Conservation (phyloP, 441 rosid species). For the Gossypium lobatum region DNA sequence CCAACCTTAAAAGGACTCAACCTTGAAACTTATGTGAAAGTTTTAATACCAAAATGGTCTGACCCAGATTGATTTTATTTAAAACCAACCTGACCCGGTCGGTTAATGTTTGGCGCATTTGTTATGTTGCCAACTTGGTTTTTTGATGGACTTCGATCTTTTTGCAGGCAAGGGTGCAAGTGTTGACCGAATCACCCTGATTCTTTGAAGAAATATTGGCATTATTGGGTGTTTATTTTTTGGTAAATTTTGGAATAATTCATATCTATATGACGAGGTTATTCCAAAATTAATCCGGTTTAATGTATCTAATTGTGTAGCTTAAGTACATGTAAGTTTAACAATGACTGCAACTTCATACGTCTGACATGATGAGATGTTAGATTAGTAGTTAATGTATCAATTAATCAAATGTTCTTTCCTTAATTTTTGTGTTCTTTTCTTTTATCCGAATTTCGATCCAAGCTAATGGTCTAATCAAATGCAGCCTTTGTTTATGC, state of each 20-base stretch:
- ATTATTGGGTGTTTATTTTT: not conserved
- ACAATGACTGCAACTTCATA: not conserved
- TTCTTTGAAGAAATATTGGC: not conserved
- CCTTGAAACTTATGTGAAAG: too few species aligned
- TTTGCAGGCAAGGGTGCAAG: not conserved
- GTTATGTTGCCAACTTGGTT: not conserved
- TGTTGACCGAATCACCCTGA: not conserved
- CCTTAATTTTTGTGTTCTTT: not conserved
- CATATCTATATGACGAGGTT: not conserved
- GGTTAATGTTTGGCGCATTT: too few species aligned
- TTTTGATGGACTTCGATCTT: conserved; percentile 4
- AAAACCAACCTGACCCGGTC: too few species aligned
- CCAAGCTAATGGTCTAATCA: not conserved
- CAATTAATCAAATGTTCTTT: not conserved
- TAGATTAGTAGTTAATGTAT: not conserved
- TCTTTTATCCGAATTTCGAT: not conserved
- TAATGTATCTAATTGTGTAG: not conserved
- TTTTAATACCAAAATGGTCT: too few species aligned
- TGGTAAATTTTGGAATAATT: not conserved
- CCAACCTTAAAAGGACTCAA: too few species aligned
- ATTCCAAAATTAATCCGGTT: not conserved
- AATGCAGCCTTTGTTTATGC: not conserved
- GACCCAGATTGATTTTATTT: too few species aligned
- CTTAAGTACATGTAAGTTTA: not conserved
- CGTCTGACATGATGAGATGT: not conserved